phyloP scores from a whole-genome alignment of 129 eudicot genomes.

The Oenanthe sinensis region DNA sequence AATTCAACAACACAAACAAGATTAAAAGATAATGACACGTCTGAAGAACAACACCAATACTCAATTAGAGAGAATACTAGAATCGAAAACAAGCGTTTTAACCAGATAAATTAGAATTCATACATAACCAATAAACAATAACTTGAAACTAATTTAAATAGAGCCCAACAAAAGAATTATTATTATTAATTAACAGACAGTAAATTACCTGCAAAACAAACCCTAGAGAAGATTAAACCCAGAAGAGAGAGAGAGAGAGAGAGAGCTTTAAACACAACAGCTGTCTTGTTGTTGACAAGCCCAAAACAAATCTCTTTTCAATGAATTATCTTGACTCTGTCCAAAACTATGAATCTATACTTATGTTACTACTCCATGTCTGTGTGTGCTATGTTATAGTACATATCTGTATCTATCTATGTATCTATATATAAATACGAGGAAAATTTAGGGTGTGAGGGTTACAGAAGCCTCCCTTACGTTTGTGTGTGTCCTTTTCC shows the following conservation, averaged over 20 bases:
- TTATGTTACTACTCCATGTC: not conserved
- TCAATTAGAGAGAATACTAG: not conserved
- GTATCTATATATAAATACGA: too few relatives aligned
- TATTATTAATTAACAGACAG: not conserved
- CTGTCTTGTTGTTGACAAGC: not conserved
- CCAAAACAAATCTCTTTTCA: not conserved
- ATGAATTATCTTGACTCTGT: not conserved
- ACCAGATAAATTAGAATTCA: not conserved
- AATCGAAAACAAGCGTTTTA: not conserved
- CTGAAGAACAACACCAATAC: not conserved
- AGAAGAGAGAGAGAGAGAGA: not conserved
- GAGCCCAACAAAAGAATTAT: not conserved
- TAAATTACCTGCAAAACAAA: conserved; percentile 1
- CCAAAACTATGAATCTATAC: not conserved
- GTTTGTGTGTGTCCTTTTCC: too few relatives aligned
- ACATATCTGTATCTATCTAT: too few relatives aligned
- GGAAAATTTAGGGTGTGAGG: too few relatives aligned
- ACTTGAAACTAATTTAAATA: not conserved
- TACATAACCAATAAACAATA: not conserved
- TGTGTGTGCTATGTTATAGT: too few relatives aligned
- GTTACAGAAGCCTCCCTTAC: too few relatives aligned
- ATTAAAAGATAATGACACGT: not conserved
- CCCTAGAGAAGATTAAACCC: not conserved
- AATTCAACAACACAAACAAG: not conserved
- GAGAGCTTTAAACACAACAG: not conserved